Base-by-base conservation (phyloP, 768 basidiomycete genomes). In the Hysterangium stoloniferum region DNA sequence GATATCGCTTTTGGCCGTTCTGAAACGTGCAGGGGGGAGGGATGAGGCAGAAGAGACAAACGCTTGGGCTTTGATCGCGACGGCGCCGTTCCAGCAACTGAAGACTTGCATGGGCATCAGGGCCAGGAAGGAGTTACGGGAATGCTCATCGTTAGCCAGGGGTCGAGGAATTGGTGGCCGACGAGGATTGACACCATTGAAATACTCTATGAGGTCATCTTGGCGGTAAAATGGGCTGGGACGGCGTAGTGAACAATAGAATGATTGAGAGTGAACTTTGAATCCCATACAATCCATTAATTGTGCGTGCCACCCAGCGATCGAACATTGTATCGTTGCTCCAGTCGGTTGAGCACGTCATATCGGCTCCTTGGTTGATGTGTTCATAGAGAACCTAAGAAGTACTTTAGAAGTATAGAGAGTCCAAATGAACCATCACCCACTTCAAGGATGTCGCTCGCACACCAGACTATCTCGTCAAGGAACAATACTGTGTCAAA, bases 71-170 rank as follows among this genome's bases (percentile, higher is more conserved):
- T 72, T 70, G 28, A 74, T 61, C n/a, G 72, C 64, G 45, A 69
- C 69, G 56, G 71, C 67, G 43, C 72, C 72, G 58, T 74, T 74
- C 72, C 72, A 74, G 64, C 72, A 74, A 1, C 71, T 72, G 61
- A 73, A 71, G 11, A 74, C 71, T 55, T 74, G 72, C 28, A 72
- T 62, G 9, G 71, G 71, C 22, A 72, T 58, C 57, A 72, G 69
- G 17, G 64, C 56, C 55, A 68, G 66, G 67, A 74, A 72, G 25
- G 69, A 64, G 45, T 66, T 65, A 22, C 65, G 62, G 6, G 67
- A 68, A 34, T 71, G 66, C 25, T 64, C 52, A 54, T 72, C 66
- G 48, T 69, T 68, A 65, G 71, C 71, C 51, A 72, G 70, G 68
- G 59, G 71, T 69, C 54, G 71, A 69, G 32, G 72, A 31, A 44